phyloP scores from a whole-genome alignment of 371 early-diverging fungal genomes.

The Syncephalastrum racemosum region DNA sequence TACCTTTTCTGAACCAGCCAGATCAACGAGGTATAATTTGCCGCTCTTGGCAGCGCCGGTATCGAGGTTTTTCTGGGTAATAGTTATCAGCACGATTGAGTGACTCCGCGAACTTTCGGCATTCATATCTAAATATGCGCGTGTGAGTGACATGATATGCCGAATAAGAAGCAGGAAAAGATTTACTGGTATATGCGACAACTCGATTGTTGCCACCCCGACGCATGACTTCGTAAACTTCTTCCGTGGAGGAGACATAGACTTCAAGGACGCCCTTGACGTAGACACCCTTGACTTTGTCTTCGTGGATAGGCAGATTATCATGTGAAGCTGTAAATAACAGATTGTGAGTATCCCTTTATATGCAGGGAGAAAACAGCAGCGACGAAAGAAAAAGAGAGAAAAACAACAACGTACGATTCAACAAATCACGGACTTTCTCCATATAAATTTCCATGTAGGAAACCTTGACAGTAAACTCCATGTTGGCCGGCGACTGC shows the following conservation, averaged over 20 bases:
- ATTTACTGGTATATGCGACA: constrained; percentile 82
- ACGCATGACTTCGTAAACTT: constrained; percentile 90
- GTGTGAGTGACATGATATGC: neutral
- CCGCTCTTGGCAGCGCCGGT: constrained; percentile 82
- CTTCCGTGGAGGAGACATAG: constrained; percentile 83
- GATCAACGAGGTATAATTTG: constrained; percentile 74
- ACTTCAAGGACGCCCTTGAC: constrained; percentile 91
- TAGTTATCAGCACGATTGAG: constrained; percentile 89
- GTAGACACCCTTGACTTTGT: constrained; percentile 86
- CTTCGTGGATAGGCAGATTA: constrained; percentile 90
- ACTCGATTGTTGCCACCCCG: constrained; percentile 82
- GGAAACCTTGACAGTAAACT: constrained; percentile 87
- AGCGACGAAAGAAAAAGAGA: neutral
- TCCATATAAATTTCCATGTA: constrained; percentile 99
- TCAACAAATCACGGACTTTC: constrained; percentile 90
- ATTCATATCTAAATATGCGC: constrained; percentile 79
- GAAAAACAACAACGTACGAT: constrained; percentile 49
- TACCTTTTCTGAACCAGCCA: constrained; percentile 97
- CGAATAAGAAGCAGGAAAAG: neutral
- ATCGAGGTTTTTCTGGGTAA: constrained; percentile 82
- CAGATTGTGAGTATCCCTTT: neutral
- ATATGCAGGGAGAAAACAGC: constrained; percentile 14
- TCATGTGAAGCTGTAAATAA: constrained; percentile 61
- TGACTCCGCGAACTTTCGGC: constrained; percentile 91
- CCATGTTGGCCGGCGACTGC: constrained; percentile 78